Percentiles rank a stretch among this genome's conserved stretches.
Conservation (phyloP, 1,284 basidiomycete species). For the Cystobasidium slooffiae region DNA sequence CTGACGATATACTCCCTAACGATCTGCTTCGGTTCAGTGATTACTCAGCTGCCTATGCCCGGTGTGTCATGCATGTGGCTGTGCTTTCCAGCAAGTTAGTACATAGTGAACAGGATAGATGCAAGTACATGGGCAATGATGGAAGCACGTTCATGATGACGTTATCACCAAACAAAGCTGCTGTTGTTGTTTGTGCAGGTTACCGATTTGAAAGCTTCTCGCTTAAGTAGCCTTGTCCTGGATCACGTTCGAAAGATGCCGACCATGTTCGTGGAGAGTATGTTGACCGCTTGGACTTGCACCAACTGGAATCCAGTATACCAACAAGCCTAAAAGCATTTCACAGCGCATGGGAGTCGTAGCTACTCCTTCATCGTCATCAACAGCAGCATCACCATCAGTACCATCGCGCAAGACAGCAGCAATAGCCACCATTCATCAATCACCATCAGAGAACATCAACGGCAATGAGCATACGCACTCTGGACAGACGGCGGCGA, state of each 20-base stretch:
- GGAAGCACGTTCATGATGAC: too few relatives aligned
- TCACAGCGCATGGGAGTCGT: slow-evolving; percentile 22
- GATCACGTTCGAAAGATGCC: too few relatives aligned
- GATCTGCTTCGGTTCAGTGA: neutral
- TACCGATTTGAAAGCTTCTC: too few relatives aligned
- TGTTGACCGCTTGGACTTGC: too few relatives aligned
- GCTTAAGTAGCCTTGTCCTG: too few relatives aligned
- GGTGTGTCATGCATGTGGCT: neutral
- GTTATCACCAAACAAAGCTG: too few relatives aligned
- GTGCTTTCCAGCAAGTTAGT: neutral
- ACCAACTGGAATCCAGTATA: too few relatives aligned
- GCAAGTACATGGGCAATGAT: too few relatives aligned
- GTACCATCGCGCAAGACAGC: neutral
- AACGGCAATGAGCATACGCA: too few relatives aligned
- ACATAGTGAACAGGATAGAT: neutral
- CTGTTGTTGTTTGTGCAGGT: too few relatives aligned
- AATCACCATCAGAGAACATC: too few relatives aligned
- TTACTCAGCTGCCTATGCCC: slow-evolving; percentile 1
- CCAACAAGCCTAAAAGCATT: neutral
- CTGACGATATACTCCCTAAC: neutral
- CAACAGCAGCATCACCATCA: neutral
- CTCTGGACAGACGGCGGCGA: neutral
- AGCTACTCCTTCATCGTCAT: slow-evolving; percentile 5
- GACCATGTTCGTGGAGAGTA: too few relatives aligned
- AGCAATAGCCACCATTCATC: neutral